Evolutionary conservation across 108 stramenopile species (phyloP).

Genomic region (Seminavis robusta): DNA sequence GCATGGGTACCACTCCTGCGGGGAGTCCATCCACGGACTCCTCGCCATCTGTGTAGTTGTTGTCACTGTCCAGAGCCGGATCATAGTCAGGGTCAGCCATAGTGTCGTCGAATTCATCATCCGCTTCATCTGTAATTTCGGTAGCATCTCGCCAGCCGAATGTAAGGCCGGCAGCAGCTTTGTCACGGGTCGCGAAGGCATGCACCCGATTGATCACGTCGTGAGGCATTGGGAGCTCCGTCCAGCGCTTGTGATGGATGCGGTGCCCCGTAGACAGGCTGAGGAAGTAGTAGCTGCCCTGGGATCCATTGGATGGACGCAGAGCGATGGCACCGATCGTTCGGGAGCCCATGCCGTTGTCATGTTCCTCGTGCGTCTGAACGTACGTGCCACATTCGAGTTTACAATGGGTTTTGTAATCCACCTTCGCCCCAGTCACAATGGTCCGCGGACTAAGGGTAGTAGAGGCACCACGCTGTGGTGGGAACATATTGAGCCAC

Average conservation of each 20-base stretch:
- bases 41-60: background rate
- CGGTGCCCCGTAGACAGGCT: constrained; percentile 12
- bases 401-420: constrained; percentile 18
- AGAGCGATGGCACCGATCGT: constrained; percentile 24
- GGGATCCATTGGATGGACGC: constrained; percentile 15
- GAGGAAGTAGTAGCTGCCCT: constrained; percentile 33
- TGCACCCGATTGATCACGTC: constrained; percentile 13
- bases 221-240: constrained; percentile 20
- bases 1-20: no score
- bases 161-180: background rate
- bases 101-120: background rate
- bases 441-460: constrained; percentile 20
- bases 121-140: background rate
- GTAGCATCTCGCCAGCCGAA: constrained; percentile 1
- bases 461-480: constrained; percentile 3
- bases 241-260: constrained; percentile 12
- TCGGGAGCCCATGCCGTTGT: constrained; percentile 14
- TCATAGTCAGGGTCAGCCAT: background rate
- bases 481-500: constrained; percentile 20
- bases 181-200: background rate
- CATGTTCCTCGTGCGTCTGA: constrained; percentile 30
- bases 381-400: constrained; percentile 32
- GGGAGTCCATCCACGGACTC: background rate
- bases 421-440: background rate
- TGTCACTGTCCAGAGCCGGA: background rate